Base-by-base conservation (phyloP, 805 yeast species). In the Hanseniaspora clermontiae region DNA sequence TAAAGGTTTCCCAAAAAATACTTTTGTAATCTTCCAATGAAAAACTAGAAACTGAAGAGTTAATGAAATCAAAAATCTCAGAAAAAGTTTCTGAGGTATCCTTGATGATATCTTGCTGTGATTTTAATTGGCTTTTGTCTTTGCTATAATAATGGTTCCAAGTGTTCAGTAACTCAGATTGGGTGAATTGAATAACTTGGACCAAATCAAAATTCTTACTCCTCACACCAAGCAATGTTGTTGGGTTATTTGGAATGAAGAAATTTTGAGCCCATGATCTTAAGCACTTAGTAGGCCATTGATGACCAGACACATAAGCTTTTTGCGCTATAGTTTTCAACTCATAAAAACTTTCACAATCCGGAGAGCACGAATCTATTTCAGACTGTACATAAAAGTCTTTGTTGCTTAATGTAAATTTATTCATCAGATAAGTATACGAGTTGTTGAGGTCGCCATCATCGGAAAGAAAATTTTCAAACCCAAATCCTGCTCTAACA, bases 251-350 rank as follows among this genome's bases (percentile, higher is more conserved):
- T 12, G 34, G 47, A 11, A 53, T 14, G 17, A 53, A 39, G 17
- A 45, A 53, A 27, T 53, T 53, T n/a, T 53, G 57, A 31, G 51
- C 34, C 57, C 57, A 53, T 29, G 40, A 10, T 39, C 43, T 53
- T 29, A 53, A 38, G 12, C 49, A 45, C 11, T 46, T 38, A 2
- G 31, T 32, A 3, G 38, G 27, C 36, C 32, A 17, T 10, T 32
- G 29, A 2, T 32, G n/a, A 7, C 12, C 29, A 10, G 32, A 15
- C 11, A 8, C 12, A 32, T 10, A 32, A 19, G 29, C 39, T 12
- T n/a, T 19, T 10, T 17, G 17, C 6, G 57, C 38, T 15, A 46
- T 46, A 10, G 40, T 38, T 15, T 53, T 53, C 10, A 53, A 39
- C 17, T 53, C 57, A 27, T 38, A 29, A 17, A 46, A 19, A 6